Percentiles rank a stretch among this genome's conserved stretches.
Evolutionary conservation across 352 stramenopile species (phyloP).

Genomic region (Globisporangium nagaii): DNA sequence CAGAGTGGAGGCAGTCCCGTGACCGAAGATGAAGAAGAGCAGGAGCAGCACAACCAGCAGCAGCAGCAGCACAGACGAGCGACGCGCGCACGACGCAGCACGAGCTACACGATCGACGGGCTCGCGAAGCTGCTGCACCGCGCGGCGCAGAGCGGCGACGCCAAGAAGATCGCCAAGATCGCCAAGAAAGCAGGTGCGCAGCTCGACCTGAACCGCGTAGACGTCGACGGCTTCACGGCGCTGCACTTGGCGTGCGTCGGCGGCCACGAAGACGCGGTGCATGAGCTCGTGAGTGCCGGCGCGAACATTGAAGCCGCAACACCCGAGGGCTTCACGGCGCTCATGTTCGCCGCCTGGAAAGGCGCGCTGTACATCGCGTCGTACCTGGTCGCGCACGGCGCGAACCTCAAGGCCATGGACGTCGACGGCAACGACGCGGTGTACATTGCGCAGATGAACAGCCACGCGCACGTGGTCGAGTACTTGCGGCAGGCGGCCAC

Average conservation of each 20-base stretch:
- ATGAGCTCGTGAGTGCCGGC: constrained; percentile 32
- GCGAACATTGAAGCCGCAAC: constrained; percentile 37
- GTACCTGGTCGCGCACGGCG: constrained; percentile 28
- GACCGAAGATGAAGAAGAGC: constrained; percentile 39
- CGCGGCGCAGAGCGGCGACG: constrained; percentile 38
- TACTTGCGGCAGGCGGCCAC: constrained; percentile 20
- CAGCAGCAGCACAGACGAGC: background rate
- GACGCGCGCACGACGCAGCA: background rate
- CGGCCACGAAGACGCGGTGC: constrained; percentile 35
- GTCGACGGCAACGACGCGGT: constrained; percentile 45
- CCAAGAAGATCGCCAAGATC: constrained; percentile 43
- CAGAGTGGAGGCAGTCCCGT: constrained; percentile 53
- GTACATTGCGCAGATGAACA: constrained; percentile 49
- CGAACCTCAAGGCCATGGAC: constrained; percentile 30
- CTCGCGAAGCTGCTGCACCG: constrained; percentile 32
- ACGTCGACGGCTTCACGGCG: constrained; percentile 57
- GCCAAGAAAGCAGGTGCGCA: constrained; percentile 24
- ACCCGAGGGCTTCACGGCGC: constrained; percentile 48
- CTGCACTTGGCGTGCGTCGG: constrained; percentile 53
- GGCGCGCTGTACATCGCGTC: constrained; percentile 33
- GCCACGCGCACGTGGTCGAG: constrained; percentile 31
- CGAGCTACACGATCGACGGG: constrained; percentile 9
- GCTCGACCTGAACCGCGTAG: constrained; percentile 22
- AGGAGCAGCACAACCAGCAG: background rate
- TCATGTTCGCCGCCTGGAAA: constrained; percentile 49